Evolutionary conservation across 1,284 basidiomycete species (phyloP).

Genomic region (Rhodotorula sp.): DNA sequence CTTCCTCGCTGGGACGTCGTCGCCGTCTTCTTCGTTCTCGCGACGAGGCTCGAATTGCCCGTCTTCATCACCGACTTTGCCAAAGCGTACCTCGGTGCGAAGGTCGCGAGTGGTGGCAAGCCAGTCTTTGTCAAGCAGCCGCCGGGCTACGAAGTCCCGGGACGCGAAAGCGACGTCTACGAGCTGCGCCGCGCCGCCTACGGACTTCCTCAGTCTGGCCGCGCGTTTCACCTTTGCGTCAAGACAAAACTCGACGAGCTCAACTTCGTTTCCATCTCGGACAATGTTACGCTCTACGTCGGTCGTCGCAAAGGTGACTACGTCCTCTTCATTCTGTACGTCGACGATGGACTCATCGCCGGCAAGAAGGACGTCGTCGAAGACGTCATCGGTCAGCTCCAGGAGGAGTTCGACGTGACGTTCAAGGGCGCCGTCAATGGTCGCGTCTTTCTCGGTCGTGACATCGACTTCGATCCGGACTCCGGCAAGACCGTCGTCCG

Average conservation of each 20-base stretch:
- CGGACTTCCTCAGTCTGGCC: background rate
- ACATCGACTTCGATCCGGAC: background rate
- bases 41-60: background rate
- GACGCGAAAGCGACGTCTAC: background rate
- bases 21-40: constrained; percentile 4
- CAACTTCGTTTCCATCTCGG: background rate
- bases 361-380: background rate
- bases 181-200: background rate
- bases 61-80: constrained; percentile 7
- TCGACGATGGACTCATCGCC: background rate
- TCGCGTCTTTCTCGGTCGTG: background rate
- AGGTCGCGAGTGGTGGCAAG: background rate
- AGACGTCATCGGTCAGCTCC: background rate
- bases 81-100: constrained; percentile 1
- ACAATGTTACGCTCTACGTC: constrained; percentile 2
- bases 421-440: background rate
- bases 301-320: background rate
- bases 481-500: background rate
- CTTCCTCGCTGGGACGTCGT: background rate
- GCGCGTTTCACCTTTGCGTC: background rate
- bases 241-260: background rate
- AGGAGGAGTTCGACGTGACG: background rate
- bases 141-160: background rate
- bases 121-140: background rate
- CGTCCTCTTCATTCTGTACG: background rate